Evolutionary conservation across 1,284 basidiomycete genomes (phyloP).

Genomic region (Flammula alnicola): DNA sequence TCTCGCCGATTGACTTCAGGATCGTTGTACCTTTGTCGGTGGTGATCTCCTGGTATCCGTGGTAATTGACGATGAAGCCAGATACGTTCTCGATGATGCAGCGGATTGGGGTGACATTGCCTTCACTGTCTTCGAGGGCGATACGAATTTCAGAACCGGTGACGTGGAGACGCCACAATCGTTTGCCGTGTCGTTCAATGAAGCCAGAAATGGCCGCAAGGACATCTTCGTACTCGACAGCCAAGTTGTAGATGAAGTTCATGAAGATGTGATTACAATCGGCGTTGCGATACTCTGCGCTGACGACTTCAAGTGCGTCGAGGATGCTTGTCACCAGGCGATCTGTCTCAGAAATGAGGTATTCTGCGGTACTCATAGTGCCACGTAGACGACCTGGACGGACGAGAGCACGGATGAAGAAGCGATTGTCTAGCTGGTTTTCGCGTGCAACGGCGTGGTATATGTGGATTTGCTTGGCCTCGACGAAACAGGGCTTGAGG

Average conservation of each 20-base stretch:
- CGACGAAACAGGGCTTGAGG: constrained; percentile 90
- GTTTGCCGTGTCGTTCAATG: constrained; percentile 97
- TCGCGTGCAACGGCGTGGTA: constrained; percentile 96
- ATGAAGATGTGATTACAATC: constrained; percentile 98
- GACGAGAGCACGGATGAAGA: constrained; percentile 97
- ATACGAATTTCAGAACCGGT: constrained; percentile 98
- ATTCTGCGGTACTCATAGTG: constrained; percentile 92
- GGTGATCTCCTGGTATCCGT: constrained; percentile 98
- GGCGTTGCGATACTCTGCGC: constrained; percentile 83
- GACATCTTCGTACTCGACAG: constrained; percentile 95
- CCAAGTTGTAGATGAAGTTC: constrained; percentile 98
- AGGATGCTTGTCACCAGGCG: constrained; percentile 94
- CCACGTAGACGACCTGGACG: constrained; percentile 94
- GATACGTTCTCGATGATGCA: constrained; percentile 99
- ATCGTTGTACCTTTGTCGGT: constrained; percentile 95
- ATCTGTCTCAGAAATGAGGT: constrained; percentile 98
- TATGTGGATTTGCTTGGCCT: constrained; percentile 95
- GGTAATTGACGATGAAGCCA: constrained; percentile 98
- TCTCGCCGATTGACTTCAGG: constrained; percentile 95
- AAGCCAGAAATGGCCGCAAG: constrained; percentile 96
- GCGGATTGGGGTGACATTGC: constrained; percentile 93
- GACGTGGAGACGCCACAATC: constrained; percentile 97
- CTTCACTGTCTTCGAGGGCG: constrained; percentile 90
- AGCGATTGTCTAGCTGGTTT: constrained; percentile 95
- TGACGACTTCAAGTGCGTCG: constrained; percentile 93